Base-by-base conservation (phyloP, 1,139 yeast genomes). In the Yamadazyma dushanensis region DNA sequence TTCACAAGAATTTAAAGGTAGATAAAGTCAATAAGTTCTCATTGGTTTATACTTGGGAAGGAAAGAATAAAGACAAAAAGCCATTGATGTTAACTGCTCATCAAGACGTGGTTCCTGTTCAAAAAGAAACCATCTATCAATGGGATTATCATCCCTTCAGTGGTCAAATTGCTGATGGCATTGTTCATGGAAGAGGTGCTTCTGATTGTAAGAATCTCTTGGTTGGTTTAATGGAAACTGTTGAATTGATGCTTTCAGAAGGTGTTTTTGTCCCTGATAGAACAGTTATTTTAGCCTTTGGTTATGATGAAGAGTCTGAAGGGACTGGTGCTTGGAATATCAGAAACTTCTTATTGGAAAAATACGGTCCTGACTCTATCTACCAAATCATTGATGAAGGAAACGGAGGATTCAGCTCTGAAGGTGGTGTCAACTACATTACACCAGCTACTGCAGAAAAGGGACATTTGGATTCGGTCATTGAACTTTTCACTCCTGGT, bases 381-480 rank as follows among this genome's bases (percentile, higher is more conserved):
- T 58, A 60, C 36, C 67, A 66, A 26, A 54, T 73, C 23, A 56
- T 71, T 34, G 78, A 73, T 47, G 78, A 73, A 53, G 78, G 78
- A 17, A 62, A 63, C 22, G 47, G 45, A 7, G 64, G 68, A 0
- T 50, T 51, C 31, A 45, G 57, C 4, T 66, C 59, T 8, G 49
- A 62, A 7, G 69, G 67, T 37, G 79, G 78, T 5, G 50, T 63
- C 34, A 68, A 66, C 49, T 61, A 78, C 44, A 83, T 83, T 4
- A 51, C 73, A 25, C 83, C 87, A 2, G 73, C 72, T 3, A 68
- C 75, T 5, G 73, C 69, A 5, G 78, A 73, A 46, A 73, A 73
- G 50, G 78, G 78, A 0, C 58, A 64, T 39, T 36, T 69, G 18
- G 67, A 71, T 44, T 51, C 71, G 0, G 43, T 53, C 6, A 58